These are phyloP conservation scores for Flagelloscypha sp. DNA, from an alignment of 768 basidiomycete genomes.

Conservation along the genomic window DNA sequence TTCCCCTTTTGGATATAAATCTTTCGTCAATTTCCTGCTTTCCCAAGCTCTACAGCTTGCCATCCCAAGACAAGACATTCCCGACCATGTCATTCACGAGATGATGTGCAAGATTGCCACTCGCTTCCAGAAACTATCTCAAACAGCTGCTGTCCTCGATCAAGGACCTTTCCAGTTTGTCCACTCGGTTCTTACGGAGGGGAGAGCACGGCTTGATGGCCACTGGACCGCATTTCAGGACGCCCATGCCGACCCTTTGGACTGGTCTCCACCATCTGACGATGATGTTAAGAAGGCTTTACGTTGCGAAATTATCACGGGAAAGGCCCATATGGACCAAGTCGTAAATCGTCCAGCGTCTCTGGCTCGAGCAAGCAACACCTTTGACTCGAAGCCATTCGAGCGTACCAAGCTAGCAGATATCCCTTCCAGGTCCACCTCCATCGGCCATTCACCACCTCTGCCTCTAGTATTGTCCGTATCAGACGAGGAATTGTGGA, in stretches of 20 bases:
- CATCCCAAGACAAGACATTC: background rate
- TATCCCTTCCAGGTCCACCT: constrained; percentile 12
- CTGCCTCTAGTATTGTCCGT: constrained; percentile 1
- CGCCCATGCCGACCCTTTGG: too few species aligned
- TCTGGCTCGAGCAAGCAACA: background rate
- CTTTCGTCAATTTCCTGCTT: constrained; percentile 25
- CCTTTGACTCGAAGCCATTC: constrained; percentile 1
- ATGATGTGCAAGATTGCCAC: constrained; percentile 16
- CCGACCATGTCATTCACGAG: constrained; percentile 13
- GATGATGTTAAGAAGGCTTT: constrained; percentile 23
- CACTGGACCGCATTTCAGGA: too few species aligned
- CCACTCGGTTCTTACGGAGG: too few species aligned
- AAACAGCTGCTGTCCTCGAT: too few species aligned
- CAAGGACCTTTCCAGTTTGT: too few species aligned
- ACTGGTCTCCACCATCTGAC: constrained; percentile 17
- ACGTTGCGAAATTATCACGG: constrained; percentile 22
- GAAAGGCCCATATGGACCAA: constrained; percentile 19
- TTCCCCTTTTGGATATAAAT: constrained; percentile 18
- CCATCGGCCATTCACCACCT: constrained; percentile 7
- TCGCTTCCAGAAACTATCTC: constrained; percentile 15
- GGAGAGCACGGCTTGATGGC: too few species aligned
- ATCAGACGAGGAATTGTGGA: constrained; percentile 7
- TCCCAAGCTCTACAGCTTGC: constrained; percentile 9
- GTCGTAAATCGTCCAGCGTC: too few species aligned
- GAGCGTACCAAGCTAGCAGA: constrained; percentile 12